A percentile compares a stretch with the other conserved stretches of the same genome.
Conservation (phyloP, 495 filamentous ascomycete species). For the Hyaloscypha variabilis region DNA sequence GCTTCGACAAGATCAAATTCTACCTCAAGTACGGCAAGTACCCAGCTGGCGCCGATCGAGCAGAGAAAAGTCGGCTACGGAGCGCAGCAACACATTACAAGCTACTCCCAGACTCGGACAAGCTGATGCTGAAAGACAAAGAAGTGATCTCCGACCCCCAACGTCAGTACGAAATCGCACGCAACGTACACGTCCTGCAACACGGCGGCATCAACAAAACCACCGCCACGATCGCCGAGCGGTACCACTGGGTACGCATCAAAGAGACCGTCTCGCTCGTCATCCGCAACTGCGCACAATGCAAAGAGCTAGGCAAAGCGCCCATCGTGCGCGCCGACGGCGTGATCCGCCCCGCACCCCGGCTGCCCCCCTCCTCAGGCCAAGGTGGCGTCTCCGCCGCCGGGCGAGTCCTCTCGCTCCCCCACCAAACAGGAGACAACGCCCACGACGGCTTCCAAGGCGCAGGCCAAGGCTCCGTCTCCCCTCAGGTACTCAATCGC, state of each 20-base stretch:
- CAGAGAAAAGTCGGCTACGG: constrained; percentile 91
- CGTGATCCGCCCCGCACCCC: constrained; percentile 21
- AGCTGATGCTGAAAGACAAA: constrained; percentile 95
- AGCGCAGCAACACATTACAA: constrained; percentile 97
- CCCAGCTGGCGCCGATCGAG: constrained; percentile 88
- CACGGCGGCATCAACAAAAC: constrained; percentile 99
- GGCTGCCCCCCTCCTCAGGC: neutral
- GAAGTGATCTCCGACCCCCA: constrained; percentile 93
- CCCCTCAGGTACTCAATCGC: constrained; percentile 31
- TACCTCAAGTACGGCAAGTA: constrained; percentile 96
- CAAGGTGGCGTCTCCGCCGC: constrained; percentile 28
- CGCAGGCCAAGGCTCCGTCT: constrained; percentile 29
- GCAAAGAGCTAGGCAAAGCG: constrained; percentile 76
- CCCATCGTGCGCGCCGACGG: constrained; percentile 42
- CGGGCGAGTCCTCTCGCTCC: constrained; percentile 23
- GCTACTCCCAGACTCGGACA: constrained; percentile 68
- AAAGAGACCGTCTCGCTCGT: constrained; percentile 96
- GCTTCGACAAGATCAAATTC: constrained; percentile 97
- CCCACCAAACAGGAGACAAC: constrained; percentile 12
- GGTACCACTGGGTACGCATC: constrained; percentile 98
- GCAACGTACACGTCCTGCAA: constrained; percentile 67
- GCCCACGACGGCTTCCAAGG: constrained; percentile 4
- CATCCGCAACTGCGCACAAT: constrained; percentile 89
- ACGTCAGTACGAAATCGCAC: constrained; percentile 88
- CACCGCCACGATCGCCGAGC: constrained; percentile 89